Percentiles rank a stretch among this genome's conserved stretches.
phyloP scores from a whole-genome alignment of 805 yeast species.

The Nakazawaea wickerhamii region DNA sequence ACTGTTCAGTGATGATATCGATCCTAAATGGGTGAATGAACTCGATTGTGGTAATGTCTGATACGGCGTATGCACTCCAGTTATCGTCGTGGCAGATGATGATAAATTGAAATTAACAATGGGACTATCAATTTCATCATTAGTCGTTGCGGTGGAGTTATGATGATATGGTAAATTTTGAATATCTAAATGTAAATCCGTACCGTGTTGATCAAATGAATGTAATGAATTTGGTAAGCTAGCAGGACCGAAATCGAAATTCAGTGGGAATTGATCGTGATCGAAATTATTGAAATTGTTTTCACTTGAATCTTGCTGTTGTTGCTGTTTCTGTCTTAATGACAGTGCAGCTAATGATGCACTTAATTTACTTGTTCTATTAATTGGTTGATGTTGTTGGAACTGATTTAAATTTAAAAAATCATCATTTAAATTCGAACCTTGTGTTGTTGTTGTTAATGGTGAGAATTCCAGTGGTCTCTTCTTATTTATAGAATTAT shows the following conservation, averaged over 20 bases:
- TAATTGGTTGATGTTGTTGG: slow-evolving; percentile 4
- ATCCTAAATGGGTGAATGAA: slow-evolving; percentile 8
- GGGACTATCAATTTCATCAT: slow-evolving; percentile 7
- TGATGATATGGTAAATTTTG: slow-evolving; percentile 1
- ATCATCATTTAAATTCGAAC: slow-evolving; percentile 4
- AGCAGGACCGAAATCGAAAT: slow-evolving; percentile 15
- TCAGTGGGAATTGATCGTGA: slow-evolving; percentile 8
- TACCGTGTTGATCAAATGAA: background rate
- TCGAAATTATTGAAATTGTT: no score
- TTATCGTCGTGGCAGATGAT: background rate
- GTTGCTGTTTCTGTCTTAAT: slow-evolving; percentile 9
- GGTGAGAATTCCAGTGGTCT: slow-evolving; percentile 24
- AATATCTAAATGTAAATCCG: slow-evolving; percentile 3
- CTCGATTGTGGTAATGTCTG: slow-evolving; percentile 5
- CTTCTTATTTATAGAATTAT: slow-evolving; percentile 14
- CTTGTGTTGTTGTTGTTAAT: slow-evolving; percentile 6
- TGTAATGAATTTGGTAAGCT: slow-evolving; percentile 8
- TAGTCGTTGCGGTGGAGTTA: background rate
- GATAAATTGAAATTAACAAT: slow-evolving; percentile 1
- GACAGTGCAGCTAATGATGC: slow-evolving; percentile 14
- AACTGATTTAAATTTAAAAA: slow-evolving; percentile 7
- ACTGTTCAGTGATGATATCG: slow-evolving; percentile 9
- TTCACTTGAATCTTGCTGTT: background rate
- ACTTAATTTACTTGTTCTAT: slow-evolving; percentile 14
- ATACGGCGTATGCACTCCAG: background rate